These are phyloP conservation scores for Volvox carteri DNA, from an alignment of 163 green algal species.

Conservation along the genomic window DNA sequence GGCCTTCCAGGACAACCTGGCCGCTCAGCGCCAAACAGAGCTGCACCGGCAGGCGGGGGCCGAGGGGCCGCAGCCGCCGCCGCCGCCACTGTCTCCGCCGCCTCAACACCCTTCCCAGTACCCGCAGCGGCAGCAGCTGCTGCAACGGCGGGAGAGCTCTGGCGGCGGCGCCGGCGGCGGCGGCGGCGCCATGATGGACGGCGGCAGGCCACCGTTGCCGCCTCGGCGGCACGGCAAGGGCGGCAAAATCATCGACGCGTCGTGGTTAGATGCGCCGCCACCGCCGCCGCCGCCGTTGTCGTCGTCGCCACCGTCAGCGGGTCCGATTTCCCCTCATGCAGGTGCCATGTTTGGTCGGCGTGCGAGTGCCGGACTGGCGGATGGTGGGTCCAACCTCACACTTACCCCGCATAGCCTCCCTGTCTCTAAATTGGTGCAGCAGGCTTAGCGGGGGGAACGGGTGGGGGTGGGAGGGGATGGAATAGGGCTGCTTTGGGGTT, in stretches of 20 bases:
- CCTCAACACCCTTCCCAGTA: too few species aligned
- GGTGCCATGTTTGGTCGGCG: neutral
- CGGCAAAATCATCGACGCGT: slow-evolving; percentile 43
- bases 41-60: neutral
- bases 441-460: neutral
- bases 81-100: neutral
- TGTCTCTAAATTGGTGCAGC: too few species aligned
- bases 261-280: slow-evolving; percentile 41
- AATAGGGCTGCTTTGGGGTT: too few species aligned
- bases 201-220: slow-evolving; percentile 6
- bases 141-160: neutral
- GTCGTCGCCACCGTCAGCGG: neutral
- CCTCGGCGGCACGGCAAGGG: slow-evolving; percentile 17
- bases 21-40: neutral
- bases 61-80: neutral
- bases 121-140: slow-evolving; percentile 3
- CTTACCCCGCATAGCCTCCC: too few species aligned
- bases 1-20: slow-evolving; percentile 22
- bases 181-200: too few species aligned
- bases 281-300: neutral
- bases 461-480: too few species aligned
- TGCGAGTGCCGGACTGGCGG: neutral
- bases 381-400: too few species aligned
- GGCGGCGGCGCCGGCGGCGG: neutral
- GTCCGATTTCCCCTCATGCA: neutral